Evolutionary conservation across 2,329 filamentous ascomycete genomes (phyloP), one percentile per base, ranked within the genome.

Genomic region (Akanthomyces uredinophilus): DNA sequence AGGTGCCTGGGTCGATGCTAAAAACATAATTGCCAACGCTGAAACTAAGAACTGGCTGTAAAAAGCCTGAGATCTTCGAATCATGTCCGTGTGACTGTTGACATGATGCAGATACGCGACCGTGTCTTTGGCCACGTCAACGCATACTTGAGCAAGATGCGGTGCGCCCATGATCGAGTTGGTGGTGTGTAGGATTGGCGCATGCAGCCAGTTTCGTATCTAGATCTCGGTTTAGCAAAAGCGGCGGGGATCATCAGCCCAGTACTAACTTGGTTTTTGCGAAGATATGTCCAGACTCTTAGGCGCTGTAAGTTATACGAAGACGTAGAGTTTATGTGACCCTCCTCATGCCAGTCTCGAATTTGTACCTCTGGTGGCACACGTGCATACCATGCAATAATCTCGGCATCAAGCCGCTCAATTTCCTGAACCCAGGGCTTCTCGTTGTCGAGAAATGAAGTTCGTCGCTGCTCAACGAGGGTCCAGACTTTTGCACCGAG

Each of bases 401-500:
- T 88, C 69, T 96, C 90, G 64, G 87, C 88, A 70, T 97, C 93
- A 7, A 97, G 81, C 54, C 86, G 87, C 32, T 89, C 88, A 63
- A 96, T 90, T 65, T 94, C 89, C 64, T 90, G 50, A 20, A 54
- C 29, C 59, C 59, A 54, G 10, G 50, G 50, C 32, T 49, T 61
- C 7, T 61, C 51, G 47, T 32, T 39, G 16, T 54, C 59, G 16
- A 43, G 27, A 11, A 54, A 61, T 13, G 59, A 54, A 4, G 27
- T 44, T 22, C 59, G 59, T 16, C 51, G 59, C 50, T 88, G 86
- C 41, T 90, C 84, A 13, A 95, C 87, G 4, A 91, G 87, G 60
- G 84, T 85, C 92, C 92, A 97, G 11, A 97, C 90, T 72, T 91
- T 93, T 62, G 91, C 92, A 32, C 88, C 89, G 44, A 97, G 87